Conservation (phyloP, 1,284 basidiomycete genomes). For the Violaceomyces palustris region DNA sequence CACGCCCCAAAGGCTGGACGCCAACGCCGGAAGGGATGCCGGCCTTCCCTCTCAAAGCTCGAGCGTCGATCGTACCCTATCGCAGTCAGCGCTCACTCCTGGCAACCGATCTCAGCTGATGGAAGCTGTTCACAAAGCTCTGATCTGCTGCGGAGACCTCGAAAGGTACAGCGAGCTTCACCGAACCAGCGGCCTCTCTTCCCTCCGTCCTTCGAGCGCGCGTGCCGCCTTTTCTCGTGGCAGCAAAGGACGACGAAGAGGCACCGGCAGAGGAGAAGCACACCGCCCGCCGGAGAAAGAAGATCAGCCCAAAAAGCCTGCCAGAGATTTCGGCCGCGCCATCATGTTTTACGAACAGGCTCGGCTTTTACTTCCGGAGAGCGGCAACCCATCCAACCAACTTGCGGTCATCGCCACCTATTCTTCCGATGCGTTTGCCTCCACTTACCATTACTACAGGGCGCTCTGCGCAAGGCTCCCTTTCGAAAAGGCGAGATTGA, state of each 20-base stretch:
- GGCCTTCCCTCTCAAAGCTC: too few relatives aligned
- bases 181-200: too few relatives aligned
- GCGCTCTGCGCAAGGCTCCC: conserved; percentile 80
- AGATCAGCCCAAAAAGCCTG: too few relatives aligned
- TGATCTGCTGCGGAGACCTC: conserved; percentile 89
- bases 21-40: too few relatives aligned
- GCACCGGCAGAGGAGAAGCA: not conserved
- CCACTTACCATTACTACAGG: conserved; percentile 82
- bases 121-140: conserved; percentile 71
- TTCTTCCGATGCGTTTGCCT: conserved; percentile 71
- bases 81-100: conserved; percentile 25
- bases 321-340: conserved; percentile 44
- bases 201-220: too few relatives aligned
- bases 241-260: not conserved
- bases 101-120: conserved; percentile 32
- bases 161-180: conserved; percentile 88
- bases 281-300: not conserved
- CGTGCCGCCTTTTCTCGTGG: conserved; percentile 5
- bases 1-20: too few relatives aligned
- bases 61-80: too few relatives aligned
- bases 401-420: conserved; percentile 87
- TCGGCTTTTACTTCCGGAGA: conserved; percentile 39
- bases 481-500: conserved; percentile 80
- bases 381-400: conserved; percentile 79
- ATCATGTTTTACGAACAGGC: conserved; percentile 43